Base-by-base conservation (phyloP, 352 stramenopile genomes). In the Globisporangium heterothallicum region DNA sequence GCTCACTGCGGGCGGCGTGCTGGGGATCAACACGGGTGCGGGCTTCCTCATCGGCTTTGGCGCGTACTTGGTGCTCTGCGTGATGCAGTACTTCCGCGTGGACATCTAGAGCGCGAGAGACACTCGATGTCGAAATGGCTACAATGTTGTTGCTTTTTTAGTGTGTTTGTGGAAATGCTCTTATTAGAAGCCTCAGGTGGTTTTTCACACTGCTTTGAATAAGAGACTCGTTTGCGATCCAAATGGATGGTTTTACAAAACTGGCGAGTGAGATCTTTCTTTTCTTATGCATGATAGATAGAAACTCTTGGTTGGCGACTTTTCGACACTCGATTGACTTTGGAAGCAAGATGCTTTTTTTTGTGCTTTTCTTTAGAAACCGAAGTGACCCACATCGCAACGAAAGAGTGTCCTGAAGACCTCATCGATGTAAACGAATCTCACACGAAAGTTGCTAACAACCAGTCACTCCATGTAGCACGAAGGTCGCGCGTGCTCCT, bases 21-120 rank as follows among this genome's bases (percentile, higher is more conserved):
- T 85, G 8, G 71, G 69, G 0, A 68, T 74, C 58, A 80, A 85
- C 60, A 83, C 74, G n/a, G 74, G 74, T 26, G 69, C 49, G 4
- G 74, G 71, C 47, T 85, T 85, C 56, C 53, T 83, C 32, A 58
- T 85, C 34, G 74, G 74, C 25, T 58, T 74, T 41, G 32, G 26
- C 18, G 61, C 71, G 24, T 68, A 78, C 49, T 1, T 64, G 16
- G 43, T 82, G 29, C 53, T 78, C 54, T 50, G 49, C 22, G 26
- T 53, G 22, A 7, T 66, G 12, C 49, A 49, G 1, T 40, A 65
- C 58, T 70, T 76, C 36, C 4, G 22, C 40, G 26, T 42, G 22
- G 34, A 27, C 2, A 10, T 54, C n/a, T 30, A 35, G 24, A n/a
- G 7, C 16, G 26, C 19, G 1, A 8, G 36, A 1, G 27, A 14